phyloP scores from a whole-genome alignment of 352 stramenopile species.

The Globisporangium apiculatum region DNA sequence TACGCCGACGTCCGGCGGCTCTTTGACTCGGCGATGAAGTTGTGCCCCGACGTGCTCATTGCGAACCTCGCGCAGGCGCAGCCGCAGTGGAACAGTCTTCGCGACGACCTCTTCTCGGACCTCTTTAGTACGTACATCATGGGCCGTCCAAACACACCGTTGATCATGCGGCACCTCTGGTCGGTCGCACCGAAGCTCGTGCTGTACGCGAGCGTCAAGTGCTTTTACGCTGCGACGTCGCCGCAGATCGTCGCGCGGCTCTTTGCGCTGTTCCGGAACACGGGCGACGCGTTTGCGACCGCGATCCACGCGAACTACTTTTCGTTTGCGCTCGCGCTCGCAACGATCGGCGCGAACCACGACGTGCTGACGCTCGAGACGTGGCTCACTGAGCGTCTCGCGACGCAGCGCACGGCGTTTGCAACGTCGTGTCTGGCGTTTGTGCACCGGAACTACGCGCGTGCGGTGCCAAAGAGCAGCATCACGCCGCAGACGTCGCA shows the following conservation, averaged over 20 bases:
- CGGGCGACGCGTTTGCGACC: slow-evolving; percentile 69
- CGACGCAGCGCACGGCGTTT: slow-evolving; percentile 75
- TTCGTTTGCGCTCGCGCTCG: slow-evolving; percentile 75
- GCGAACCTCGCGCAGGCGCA: slow-evolving; percentile 75
- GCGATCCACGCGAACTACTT: slow-evolving; percentile 88
- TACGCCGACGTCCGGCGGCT: slow-evolving; percentile 80
- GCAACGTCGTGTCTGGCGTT: slow-evolving; percentile 80
- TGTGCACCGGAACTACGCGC: slow-evolving; percentile 79
- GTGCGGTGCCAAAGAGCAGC: slow-evolving; percentile 72
- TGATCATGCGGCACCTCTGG: slow-evolving; percentile 86
- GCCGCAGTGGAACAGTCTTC: slow-evolving; percentile 73
- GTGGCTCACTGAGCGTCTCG: slow-evolving; percentile 76
- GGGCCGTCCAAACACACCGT: slow-evolving; percentile 73
- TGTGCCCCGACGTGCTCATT: slow-evolving; percentile 80
- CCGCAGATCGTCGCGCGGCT: slow-evolving; percentile 76
- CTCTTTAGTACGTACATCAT: slow-evolving; percentile 85
- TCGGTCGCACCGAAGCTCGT: slow-evolving; percentile 82
- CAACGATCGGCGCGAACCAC: slow-evolving; percentile 82
- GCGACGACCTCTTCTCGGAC: slow-evolving; percentile 84
- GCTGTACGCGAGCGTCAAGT: slow-evolving; percentile 83
- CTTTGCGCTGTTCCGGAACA: slow-evolving; percentile 82
- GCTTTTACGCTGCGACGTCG: slow-evolving; percentile 73
- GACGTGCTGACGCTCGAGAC: slow-evolving; percentile 79
- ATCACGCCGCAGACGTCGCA: slow-evolving; percentile 78
- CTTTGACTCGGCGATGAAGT: slow-evolving; percentile 75